A percentile compares a stretch with the other conserved stretches of the same genome.
These are phyloP conservation scores for Chaetomiaceae sp. DNA, from an alignment of 2,329 filamentous ascomycete species.

Conservation along the genomic window DNA sequence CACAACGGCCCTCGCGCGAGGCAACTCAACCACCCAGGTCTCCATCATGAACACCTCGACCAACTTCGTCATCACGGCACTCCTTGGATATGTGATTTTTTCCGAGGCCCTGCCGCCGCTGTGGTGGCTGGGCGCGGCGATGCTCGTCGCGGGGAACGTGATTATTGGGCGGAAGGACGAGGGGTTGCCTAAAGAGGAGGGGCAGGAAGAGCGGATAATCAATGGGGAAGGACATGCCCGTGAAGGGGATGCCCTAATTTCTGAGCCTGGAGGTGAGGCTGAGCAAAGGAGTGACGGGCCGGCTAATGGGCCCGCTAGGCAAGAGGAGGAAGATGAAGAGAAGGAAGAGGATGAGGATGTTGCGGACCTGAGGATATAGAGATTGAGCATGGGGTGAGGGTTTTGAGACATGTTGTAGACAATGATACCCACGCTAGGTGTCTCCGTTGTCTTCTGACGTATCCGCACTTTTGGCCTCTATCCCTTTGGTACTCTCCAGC, in stretches of 20 bases:
- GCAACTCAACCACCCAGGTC: constrained; percentile 72
- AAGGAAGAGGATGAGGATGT: constrained; percentile 25
- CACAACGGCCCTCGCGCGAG: constrained; percentile 69
- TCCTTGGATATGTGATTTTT: constrained; percentile 68
- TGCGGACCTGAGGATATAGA: constrained; percentile 23
- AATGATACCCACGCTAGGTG: background rate
- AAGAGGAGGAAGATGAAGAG: constrained; percentile 16
- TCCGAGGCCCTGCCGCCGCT: constrained; percentile 64
- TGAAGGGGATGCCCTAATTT: constrained; percentile 8
- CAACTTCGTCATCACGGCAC: constrained; percentile 74
- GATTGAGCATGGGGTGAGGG: background rate
- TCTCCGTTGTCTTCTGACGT: too few relatives aligned
- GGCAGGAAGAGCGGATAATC: constrained; percentile 14
- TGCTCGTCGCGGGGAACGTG: constrained; percentile 72
- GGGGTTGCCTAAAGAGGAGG: constrained; percentile 6
- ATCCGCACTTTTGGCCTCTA: too few relatives aligned
- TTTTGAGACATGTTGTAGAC: background rate
- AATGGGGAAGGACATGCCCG: too few relatives aligned
- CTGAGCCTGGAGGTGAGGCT: constrained; percentile 26
- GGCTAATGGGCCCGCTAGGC: constrained; percentile 14
- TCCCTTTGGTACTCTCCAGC: too few relatives aligned
- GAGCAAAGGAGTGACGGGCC: constrained; percentile 27
- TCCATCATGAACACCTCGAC: constrained; percentile 77
- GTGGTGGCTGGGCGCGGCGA: constrained; percentile 70
- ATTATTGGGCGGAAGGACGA: constrained; percentile 68